These are phyloP conservation scores for Paulownia fortunei DNA, from an alignment of 257 asterid species.

Conservation along the genomic window DNA sequence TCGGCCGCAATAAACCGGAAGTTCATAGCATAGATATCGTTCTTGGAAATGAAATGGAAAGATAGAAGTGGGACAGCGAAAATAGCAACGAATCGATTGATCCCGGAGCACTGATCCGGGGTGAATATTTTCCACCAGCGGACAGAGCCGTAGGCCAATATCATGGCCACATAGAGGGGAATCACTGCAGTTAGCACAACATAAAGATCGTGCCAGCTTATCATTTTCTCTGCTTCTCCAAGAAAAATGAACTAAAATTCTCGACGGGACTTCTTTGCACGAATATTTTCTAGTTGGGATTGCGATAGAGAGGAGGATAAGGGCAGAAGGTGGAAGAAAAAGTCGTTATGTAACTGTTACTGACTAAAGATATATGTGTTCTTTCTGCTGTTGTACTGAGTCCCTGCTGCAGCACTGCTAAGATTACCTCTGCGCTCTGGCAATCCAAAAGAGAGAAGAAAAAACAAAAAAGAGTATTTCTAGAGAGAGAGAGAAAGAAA, in stretches of 20 bases:
- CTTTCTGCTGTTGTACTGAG: neutral
- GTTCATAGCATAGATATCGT: slow-evolving; percentile 81
- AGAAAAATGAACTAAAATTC: neutral
- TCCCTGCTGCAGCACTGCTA: neutral
- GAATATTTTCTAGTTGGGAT: neutral
- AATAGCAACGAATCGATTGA: slow-evolving; percentile 86
- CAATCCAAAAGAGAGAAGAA: slow-evolving; percentile 2
- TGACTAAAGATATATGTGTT: slow-evolving; percentile 45
- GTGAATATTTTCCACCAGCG: slow-evolving; percentile 97
- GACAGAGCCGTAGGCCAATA: slow-evolving; percentile 89
- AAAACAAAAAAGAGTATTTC: neutral
- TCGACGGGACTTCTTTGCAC: neutral
- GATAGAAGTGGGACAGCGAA: slow-evolving; percentile 91
- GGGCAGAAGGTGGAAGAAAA: neutral
- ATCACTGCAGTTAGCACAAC: slow-evolving; percentile 83
- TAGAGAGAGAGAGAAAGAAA: neutral
- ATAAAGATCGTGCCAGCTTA: slow-evolving; percentile 80
- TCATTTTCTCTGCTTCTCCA: slow-evolving; percentile 50
- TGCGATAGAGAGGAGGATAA: neutral
- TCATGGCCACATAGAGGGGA: slow-evolving; percentile 92
- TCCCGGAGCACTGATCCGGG: slow-evolving; percentile 96
- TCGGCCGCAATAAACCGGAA: slow-evolving; percentile 91
- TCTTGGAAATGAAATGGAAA: slow-evolving; percentile 78
- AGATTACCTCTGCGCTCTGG: neutral
- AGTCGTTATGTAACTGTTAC: slow-evolving; percentile 31